Conservation (phyloP, 2,329 filamentous ascomycete species). For the Phialemoniopsis sp. region DNA sequence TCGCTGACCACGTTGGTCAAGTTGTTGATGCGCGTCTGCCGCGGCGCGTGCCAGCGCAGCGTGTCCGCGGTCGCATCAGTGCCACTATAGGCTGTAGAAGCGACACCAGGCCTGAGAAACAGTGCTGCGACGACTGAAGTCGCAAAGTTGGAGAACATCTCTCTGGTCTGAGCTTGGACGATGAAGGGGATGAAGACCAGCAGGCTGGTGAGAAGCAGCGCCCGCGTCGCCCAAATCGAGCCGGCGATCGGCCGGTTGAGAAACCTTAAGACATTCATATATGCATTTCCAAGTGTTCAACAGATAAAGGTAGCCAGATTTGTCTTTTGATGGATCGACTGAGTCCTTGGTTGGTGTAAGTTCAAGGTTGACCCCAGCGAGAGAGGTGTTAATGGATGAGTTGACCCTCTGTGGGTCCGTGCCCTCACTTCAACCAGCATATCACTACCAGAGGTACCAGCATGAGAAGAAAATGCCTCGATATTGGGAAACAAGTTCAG, state of each 20-base stretch:
- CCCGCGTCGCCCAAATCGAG: constrained; percentile 3
- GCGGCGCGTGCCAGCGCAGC: constrained; percentile 19
- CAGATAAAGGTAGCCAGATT: no score
- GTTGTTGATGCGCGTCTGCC: constrained; percentile 19
- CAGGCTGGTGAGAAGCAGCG: constrained; percentile 4
- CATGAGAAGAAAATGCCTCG: no score
- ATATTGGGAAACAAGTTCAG: no score
- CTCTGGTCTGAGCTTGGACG: neutral
- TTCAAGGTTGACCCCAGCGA: no score
- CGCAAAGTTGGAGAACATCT: no score
- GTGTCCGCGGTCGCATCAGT: constrained; percentile 3
- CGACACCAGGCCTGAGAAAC: neutral
- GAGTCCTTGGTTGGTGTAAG: no score
- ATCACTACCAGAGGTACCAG: no score
- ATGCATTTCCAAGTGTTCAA: neutral
- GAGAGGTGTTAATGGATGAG: no score
- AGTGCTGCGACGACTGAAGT: neutral
- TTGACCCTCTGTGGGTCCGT: no score
- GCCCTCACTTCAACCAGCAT: no score
- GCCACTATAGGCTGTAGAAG: neutral
- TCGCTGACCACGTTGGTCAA: constrained; percentile 13
- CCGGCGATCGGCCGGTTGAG: constrained; percentile 1
- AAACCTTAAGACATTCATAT: constrained; percentile 8
- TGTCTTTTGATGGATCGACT: no score
- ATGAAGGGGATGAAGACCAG: constrained; percentile 1